Base-by-base conservation (phyloP, 2,329 filamentous ascomycete species). In the Diaporthe vaccinii region DNA sequence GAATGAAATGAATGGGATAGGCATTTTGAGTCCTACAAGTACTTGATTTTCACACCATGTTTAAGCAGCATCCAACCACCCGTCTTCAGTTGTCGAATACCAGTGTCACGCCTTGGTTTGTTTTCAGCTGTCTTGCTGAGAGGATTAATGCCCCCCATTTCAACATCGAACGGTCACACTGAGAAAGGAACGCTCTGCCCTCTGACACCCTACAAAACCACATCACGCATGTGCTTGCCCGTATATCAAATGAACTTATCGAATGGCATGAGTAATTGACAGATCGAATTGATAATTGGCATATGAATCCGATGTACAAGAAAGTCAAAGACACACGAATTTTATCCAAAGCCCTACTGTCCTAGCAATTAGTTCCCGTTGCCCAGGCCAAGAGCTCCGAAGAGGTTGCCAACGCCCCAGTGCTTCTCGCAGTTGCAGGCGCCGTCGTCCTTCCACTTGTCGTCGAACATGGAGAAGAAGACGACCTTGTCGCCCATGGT, bases 381-480 rank as follows among this genome's bases (percentile, higher is more conserved):
- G 62, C 74, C 74, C 71, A 75, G 44, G 67, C 72, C 22, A 14
- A 72, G 65, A 46, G 39, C 57, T 4, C 79, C 80, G 82, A 91
- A 90, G 81, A 89, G 85, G 75, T 85, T 81, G 75, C 86, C 85
- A 82, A 91, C 92, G 78, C 95, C 95, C 91, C 95, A 98, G 89
- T 89, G 88, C 86, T 92, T 91, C 92, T 98, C 96, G 80, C 95
- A 95, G 77, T 86, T 85, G 85, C 92, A 94, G 46, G 85, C 83
- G 79, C 93, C 93, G 41, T 90, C 85, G 55, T 85, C 81, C 92
- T 98, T 98, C 96, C 96, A 98, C 79, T 84, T 78, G 84, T 98
- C 96, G 81, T 97, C 87, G 80, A 90, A 87, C 86, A 89, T 95
- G 79, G 92, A 94, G 91, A 98, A 97, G 87, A 98, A 92, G 84